Base-by-base conservation (phyloP, 2,329 filamentous ascomycete species). In the Didymella glomerata region DNA sequence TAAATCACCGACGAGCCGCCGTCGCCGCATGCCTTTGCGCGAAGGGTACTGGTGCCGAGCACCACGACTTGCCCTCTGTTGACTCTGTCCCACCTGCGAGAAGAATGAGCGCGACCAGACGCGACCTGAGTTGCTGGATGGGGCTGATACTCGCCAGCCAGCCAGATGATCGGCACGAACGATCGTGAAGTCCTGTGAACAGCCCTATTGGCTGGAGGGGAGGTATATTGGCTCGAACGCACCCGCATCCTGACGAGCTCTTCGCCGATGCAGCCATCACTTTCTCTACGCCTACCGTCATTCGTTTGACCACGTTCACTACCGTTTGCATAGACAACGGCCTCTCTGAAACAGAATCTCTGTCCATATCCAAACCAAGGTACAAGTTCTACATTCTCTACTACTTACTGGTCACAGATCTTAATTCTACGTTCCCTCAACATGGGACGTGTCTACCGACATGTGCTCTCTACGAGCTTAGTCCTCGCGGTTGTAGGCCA, bases 391-490 rank as follows among this genome's bases (percentile, higher is more conserved):
- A 48, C 18, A 25, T n/a, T 30, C 22, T 10, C 42, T 24, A 20
- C 24, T 20, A 47, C 20, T 32, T 25, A 41, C 54, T 42, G 48
- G 36, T 34, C n/a, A 46, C 32, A 49, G 50, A 18, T 28, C 16
- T 54, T 5, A 16, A 14, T 22, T 14, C 16, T 28, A 42, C 46
- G 24, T n/a, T 40, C 46, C 20, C 46, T 40, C 46, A 42, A 41
- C 5, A 59, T 59, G 56, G 51, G 56, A n/a, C 56, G 51, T 54
- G 41, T 47, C 30, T 59, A 59, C 41, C 48, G 30, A 54, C 50
- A 59, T 54, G 56, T 41, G 50, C 56, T 59, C 50, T 42, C 56
- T 24, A 59, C 14, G 50, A 59, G 56, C 50, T 32, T 59, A 13
- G 27, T 59, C 5, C 45, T 59, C 20, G 18, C 56, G 4, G 41